Percentiles rank a stretch among this genome's conserved stretches.
Evolutionary conservation across 352 stramenopile species (phyloP).

Genomic region (Phytophthora parvispora): DNA sequence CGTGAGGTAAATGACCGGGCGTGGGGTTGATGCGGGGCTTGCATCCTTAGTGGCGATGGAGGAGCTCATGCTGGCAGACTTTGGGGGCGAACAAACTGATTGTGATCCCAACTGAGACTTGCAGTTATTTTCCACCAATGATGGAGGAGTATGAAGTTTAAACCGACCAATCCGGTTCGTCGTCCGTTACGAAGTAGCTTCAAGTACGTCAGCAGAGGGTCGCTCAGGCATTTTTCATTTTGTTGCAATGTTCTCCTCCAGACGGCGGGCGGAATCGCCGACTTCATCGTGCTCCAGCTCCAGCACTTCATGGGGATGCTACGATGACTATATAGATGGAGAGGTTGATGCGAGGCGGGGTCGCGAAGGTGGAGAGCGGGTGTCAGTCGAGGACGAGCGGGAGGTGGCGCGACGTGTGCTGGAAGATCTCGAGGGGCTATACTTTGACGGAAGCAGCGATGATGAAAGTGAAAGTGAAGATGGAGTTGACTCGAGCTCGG

Average conservation of each 20-base stretch:
- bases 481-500: conserved; percentile 11
- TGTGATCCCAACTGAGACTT: conserved; percentile 4
- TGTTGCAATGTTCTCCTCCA: conserved; percentile 26
- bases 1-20: conserved; percentile 50
- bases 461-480: conserved; percentile 13
- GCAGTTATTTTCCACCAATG: conserved; percentile 16
- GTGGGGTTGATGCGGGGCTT: conserved; percentile 1
- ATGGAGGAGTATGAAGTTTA: background rate
- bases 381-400: conserved; percentile 16
- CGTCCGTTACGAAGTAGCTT: conserved; percentile 33
- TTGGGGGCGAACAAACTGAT: background rate
- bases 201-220: conserved; percentile 29
- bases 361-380: conserved; percentile 4
- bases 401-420: conserved; percentile 53
- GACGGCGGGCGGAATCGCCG: conserved; percentile 1
- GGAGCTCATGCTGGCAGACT: conserved; percentile 25
- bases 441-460: conserved; percentile 33
- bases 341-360: background rate
- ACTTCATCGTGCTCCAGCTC: conserved; percentile 15
- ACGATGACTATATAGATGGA: background rate
- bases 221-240: conserved; percentile 1
- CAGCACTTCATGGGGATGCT: background rate
- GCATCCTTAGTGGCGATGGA: conserved; percentile 6
- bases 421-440: conserved; percentile 60
- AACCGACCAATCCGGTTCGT: conserved; percentile 22